Conservation (phyloP, 2,329 filamentous ascomycete genomes). For the Fusarium bulbicola region DNA sequence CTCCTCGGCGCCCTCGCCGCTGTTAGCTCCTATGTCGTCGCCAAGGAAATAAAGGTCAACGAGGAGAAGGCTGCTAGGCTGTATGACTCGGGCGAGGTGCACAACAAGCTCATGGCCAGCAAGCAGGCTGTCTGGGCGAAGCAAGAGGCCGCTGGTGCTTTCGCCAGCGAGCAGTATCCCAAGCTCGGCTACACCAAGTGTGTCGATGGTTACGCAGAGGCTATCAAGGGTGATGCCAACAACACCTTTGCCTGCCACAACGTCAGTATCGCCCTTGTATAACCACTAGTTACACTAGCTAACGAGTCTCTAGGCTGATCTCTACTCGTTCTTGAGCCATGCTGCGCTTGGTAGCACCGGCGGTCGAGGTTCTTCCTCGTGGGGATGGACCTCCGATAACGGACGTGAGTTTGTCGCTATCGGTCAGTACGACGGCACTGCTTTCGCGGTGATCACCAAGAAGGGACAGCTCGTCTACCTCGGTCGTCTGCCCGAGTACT, state of each 20-base stretch:
- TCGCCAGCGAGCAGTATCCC: constrained; percentile 49
- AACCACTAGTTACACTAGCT: rapidly evolving
- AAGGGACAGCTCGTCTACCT: constrained; percentile 57
- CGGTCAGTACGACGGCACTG: constrained; percentile 59
- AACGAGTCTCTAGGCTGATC: constrained; percentile 47
- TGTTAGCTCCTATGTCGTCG: constrained; percentile 3
- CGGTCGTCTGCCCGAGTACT: constrained; percentile 57
- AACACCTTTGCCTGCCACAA: constrained; percentile 60
- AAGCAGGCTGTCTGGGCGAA: constrained; percentile 47
- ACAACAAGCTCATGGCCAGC: constrained; percentile 31
- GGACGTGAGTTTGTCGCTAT: constrained; percentile 61
- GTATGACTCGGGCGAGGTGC: constrained; percentile 33
- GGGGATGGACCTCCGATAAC: constrained; percentile 58
- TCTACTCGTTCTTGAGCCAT: constrained; percentile 65
- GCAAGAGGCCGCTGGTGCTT: constrained; percentile 46
- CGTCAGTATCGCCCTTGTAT: constrained; percentile 38
- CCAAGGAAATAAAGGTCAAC: constrained; percentile 34
- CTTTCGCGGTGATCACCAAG: constrained; percentile 58
- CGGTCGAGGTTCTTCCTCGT: constrained; percentile 51
- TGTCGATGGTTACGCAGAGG: constrained; percentile 54
- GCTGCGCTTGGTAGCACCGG: constrained; percentile 58
- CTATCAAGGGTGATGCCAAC: constrained; percentile 54
- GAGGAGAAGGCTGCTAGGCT: constrained; percentile 14
- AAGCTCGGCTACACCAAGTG: constrained; percentile 53
- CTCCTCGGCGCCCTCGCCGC: constrained; percentile 21